These are phyloP conservation scores for Rhodotorula diobovata DNA, from an alignment of 768 basidiomycete genomes.

Conservation along the genomic window DNA sequence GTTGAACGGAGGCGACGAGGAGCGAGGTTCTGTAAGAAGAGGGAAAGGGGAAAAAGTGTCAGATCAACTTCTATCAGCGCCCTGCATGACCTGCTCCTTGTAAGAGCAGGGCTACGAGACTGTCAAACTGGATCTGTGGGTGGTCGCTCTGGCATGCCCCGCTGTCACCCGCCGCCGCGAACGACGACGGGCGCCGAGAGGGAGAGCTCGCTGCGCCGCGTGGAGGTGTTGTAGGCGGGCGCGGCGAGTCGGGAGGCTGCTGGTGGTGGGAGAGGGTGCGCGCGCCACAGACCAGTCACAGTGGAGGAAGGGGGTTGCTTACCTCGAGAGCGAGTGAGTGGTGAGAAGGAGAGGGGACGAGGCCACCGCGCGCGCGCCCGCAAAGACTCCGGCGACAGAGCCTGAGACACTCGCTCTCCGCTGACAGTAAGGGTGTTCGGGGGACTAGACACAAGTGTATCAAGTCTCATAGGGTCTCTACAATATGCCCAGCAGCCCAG, in stretches of 20 bases:
- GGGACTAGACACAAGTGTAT: no score
- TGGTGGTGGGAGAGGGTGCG: neutral
- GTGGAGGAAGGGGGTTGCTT: neutral
- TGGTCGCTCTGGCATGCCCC: neutral
- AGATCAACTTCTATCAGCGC: slow-evolving; percentile 4
- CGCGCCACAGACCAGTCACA: neutral
- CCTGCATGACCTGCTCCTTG: neutral
- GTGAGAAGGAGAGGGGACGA: neutral
- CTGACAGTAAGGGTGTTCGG: no score
- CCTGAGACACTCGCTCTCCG: no score
- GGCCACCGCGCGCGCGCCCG: no score
- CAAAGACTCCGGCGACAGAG: no score
- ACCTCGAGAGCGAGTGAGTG: neutral
- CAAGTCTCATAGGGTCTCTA: no score
- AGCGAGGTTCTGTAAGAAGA: neutral
- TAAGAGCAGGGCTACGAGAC: neutral
- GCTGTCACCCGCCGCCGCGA: neutral
- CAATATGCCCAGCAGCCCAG: no score
- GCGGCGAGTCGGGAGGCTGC: neutral
- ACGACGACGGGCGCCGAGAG: neutral
- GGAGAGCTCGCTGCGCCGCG: neutral
- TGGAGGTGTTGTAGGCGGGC: neutral
- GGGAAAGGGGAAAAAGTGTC: neutral
- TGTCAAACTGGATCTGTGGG: slow-evolving; percentile 4
- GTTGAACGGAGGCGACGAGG: neutral